A percentile compares a stretch with the other conserved stretches of the same genome.
phyloP scores from a whole-genome alignment of 208 protist genomes.

The Trypanosoma rangeli region DNA sequence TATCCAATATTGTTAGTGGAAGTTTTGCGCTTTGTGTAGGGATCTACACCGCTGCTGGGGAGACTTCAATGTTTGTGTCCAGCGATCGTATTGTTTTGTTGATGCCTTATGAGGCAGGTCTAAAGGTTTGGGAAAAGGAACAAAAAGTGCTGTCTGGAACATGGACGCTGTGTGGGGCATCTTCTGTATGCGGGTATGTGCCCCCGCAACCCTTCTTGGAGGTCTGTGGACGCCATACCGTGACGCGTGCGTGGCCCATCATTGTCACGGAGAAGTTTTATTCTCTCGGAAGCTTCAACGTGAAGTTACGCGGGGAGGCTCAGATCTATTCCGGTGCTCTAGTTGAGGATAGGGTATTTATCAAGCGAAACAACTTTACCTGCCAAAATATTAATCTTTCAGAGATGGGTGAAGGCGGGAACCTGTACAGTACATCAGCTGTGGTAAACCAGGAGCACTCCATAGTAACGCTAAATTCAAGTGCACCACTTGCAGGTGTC shows the following conservation, averaged over 20 bases:
- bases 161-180: constrained; percentile 17
- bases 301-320: constrained; percentile 3
- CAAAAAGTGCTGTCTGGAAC: neutral
- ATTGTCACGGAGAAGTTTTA: constrained; percentile 13
- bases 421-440: constrained; percentile 16
- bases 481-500: constrained; percentile 33
- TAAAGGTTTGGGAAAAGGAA: constrained; percentile 13
- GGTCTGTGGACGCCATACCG: constrained; percentile 1
- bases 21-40: constrained; percentile 20
- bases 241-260: neutral
- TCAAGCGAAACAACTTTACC: neutral
- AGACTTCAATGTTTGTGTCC: constrained; percentile 17
- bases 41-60: constrained; percentile 4
- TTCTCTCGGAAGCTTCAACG: constrained; percentile 6
- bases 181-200: constrained; percentile 12
- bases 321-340: constrained; percentile 2
- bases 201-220: constrained; percentile 5
- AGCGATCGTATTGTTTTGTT: constrained; percentile 1
- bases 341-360: constrained; percentile 5
- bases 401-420: constrained; percentile 5
- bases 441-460: constrained; percentile 43
- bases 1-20: constrained; percentile 2
- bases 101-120: constrained; percentile 2
- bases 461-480: constrained; percentile 30
- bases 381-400: neutral